Evolutionary conservation across 257 asterid species (phyloP).

Genomic region (Solanum chilense): DNA sequence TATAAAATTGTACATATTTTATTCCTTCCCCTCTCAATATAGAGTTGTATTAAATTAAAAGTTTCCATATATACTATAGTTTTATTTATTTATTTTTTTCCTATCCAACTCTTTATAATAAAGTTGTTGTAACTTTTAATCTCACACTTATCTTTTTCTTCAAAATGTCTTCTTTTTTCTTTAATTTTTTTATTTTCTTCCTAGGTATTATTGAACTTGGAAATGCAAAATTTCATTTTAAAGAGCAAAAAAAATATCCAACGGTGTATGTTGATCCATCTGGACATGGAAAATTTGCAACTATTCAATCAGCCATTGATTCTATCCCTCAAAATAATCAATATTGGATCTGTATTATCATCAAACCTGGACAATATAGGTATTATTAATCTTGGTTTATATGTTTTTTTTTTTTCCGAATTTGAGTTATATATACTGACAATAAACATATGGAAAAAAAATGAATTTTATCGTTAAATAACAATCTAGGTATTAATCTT

Average conservation of each 20-base stretch:
- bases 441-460: too few species aligned
- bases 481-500: conserved; percentile 18
- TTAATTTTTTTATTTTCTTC: neutral
- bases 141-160: neutral
- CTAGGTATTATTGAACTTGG: neutral
- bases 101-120: neutral
- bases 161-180: neutral
- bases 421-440: too few species aligned
- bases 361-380: conserved; percentile 43
- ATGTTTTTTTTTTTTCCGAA: neutral
- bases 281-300: conserved; percentile 30
- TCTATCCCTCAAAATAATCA: conserved; percentile 31
- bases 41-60: neutral
- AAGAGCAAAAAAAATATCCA: neutral
- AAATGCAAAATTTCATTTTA: neutral
- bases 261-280: conserved; percentile 26
- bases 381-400: neutral
- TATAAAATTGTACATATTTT: neutral
- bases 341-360: conserved; percentile 25
- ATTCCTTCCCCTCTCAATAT: neutral
- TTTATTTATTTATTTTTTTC: neutral
- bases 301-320: conserved; percentile 49
- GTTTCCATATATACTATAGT: neutral
- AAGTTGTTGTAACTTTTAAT: neutral
- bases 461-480: neutral